phyloP scores from a whole-genome alignment of 805 yeast species.

The Clavispora phyllophila region DNA sequence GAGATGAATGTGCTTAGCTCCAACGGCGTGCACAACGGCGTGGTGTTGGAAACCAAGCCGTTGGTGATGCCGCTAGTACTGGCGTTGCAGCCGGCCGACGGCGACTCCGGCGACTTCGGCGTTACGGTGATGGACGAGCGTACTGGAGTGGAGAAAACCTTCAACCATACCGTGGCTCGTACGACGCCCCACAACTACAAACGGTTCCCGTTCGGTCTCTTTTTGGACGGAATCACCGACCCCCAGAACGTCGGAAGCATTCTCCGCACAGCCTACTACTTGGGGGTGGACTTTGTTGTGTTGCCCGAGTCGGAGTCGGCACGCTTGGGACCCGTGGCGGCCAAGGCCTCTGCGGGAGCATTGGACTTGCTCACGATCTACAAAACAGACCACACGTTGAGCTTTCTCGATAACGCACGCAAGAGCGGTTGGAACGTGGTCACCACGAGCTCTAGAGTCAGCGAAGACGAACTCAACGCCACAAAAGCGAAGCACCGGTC shows the following conservation, averaged over 20 bases:
- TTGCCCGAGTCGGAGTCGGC: constrained; percentile 69
- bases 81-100: constrained; percentile 24
- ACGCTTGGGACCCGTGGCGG: constrained; percentile 68
- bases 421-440: constrained; percentile 68
- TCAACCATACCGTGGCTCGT: constrained; percentile 16
- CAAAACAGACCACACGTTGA: constrained; percentile 51
- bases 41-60: constrained; percentile 64
- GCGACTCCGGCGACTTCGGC: constrained; percentile 14
- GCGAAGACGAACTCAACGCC: constrained; percentile 16
- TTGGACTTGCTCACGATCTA: constrained; percentile 66
- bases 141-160: constrained; percentile 10
- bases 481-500: constrained; percentile 24
- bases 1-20: constrained; percentile 57
- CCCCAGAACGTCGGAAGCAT: constrained; percentile 88
- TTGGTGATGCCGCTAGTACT: constrained; percentile 29
- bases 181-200: constrained; percentile 14
- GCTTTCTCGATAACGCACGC: constrained; percentile 53
- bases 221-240: constrained; percentile 74
- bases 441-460: constrained; percentile 46
- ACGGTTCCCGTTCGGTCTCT: constrained; percentile 60
- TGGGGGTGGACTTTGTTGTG: constrained; percentile 78
- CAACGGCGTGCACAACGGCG: constrained; percentile 77
- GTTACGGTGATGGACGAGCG: constrained; percentile 16
- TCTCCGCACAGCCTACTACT: constrained; percentile 69
- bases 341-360: constrained; percentile 83